Percentiles rank a stretch among this genome's conserved stretches.
These are phyloP conservation scores for Talaromyces sp. DNA, from an alignment of 2,329 filamentous ascomycete genomes.

Conservation along the genomic window DNA sequence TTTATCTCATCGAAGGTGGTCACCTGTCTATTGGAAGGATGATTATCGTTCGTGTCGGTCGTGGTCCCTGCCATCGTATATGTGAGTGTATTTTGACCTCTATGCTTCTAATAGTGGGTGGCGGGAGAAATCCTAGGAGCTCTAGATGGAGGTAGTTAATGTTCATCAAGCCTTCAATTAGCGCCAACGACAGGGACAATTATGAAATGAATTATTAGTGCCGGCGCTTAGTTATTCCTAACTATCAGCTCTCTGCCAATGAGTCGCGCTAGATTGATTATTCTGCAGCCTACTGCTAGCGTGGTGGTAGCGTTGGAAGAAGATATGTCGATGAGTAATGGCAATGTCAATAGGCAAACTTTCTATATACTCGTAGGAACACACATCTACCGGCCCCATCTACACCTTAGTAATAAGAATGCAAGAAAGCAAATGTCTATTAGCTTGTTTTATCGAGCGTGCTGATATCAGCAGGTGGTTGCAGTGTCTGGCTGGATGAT, in stretches of 20 bases:
- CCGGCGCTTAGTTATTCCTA: not conserved
- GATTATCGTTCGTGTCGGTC: not conserved
- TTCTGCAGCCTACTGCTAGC: not conserved
- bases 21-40: not conserved
- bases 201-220: not conserved
- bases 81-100: not conserved
- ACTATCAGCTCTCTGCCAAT: not conserved
- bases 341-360: not conserved
- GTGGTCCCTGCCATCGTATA: not conserved
- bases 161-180: not conserved
- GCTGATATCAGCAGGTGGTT: conserved; percentile 14
- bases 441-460: conserved; percentile 9
- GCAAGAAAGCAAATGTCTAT: not conserved
- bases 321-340: not conserved
- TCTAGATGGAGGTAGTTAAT: not conserved
- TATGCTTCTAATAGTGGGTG: not conserved
- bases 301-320: not conserved
- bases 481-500: conserved; percentile 10
- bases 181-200: not conserved
- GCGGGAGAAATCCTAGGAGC: not conserved
- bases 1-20: conserved; percentile 3
- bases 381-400: not conserved
- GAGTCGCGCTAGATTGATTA: not conserved
- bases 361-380: not conserved
- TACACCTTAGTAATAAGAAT: not conserved